Base-by-base conservation (phyloP, 2,329 filamentous ascomycete genomes). In the Colletotrichum viniferum region DNA sequence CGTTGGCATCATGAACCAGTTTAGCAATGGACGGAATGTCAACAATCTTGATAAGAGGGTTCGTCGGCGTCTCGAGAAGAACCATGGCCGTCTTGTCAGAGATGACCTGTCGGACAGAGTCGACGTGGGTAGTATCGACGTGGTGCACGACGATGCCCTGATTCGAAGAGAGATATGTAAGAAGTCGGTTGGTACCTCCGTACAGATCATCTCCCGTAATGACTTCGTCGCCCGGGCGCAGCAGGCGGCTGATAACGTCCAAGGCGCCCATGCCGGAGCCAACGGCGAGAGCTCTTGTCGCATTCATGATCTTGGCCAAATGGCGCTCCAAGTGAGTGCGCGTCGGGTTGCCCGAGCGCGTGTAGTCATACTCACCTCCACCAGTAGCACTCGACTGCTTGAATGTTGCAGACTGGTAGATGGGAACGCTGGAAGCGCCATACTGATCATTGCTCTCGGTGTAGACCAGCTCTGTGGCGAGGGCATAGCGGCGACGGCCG, bases 291-390 rank as follows among this genome's bases (percentile, higher is more conserved):
- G 95, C 95, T 72, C 97, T 94, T 81, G 93, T 92, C 61, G 97
- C 97, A 80, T 95, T 96, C 97, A 99, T 99, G 84, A 99, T 98
- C 91, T 99, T 99, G 82, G 97, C 97, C 80, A 99, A 89, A 85
- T 99, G 97, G 74, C 96, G 93, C 88, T 99, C 97, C 77, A 99
- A 92, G 82, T 99, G 97, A 38, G 96, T 98, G 78, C 97, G 92
- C 74, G 97, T 99, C 21, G 97, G 97, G 84, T 99, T 99, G 72
- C 97, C 97, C 43, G 96, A 98, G 77, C 97, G 95, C 76, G 97
- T 98, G 88, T 99, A 99, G 88, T 99, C 97, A 86, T 98, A 99
- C 85, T 98, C 96, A 82, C 91, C 88, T 76, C 95, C 95, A 75
- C 95, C 95, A 61, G 86, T 90, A 77, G 94, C 94, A 21, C 94